A percentile compares a stretch with the other conserved stretches of the same genome.
phyloP scores from a whole-genome alignment of 116 monocot species.

The Dioscorea cayenensis region DNA sequence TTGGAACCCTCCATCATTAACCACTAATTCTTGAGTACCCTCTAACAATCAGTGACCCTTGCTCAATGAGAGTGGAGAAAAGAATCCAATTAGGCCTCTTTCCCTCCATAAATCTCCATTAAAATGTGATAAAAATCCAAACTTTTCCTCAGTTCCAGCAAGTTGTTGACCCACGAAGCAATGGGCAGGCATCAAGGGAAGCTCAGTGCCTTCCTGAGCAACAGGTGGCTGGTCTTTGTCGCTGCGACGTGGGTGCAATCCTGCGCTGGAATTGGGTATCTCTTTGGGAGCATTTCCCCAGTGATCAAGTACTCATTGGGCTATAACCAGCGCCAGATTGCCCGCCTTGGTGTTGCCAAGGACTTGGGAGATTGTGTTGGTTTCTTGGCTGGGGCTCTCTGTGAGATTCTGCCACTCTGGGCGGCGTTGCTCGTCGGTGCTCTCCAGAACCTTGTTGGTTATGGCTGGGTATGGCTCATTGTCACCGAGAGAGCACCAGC shows the following conservation, averaged over 20 bases:
- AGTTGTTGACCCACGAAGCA: not conserved
- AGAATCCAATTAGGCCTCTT: not conserved
- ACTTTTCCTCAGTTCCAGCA: not conserved
- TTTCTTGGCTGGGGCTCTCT: slow-evolving; percentile 62
- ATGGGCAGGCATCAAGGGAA: slow-evolving; percentile 15
- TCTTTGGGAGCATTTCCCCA: slow-evolving; percentile 77
- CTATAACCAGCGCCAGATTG: slow-evolving; percentile 73
- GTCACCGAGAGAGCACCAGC: slow-evolving; percentile 17
- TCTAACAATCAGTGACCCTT: too few species aligned
- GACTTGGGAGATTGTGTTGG: slow-evolving; percentile 75
- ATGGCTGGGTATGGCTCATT: slow-evolving; percentile 64
- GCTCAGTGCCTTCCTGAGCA: slow-evolving; percentile 30
- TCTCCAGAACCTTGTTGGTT: slow-evolving; percentile 58
- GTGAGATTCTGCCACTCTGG: slow-evolving; percentile 64
- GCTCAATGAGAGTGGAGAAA: too few species aligned
- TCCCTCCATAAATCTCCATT: not conserved
- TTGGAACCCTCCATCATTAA: not conserved
- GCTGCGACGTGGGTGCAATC: slow-evolving; percentile 78
- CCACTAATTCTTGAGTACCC: not conserved
- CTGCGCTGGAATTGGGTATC: slow-evolving; percentile 60
- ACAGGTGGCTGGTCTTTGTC: slow-evolving; percentile 79
- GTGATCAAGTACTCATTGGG: slow-evolving; percentile 51
- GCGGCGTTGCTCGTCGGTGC: slow-evolving; percentile 60
- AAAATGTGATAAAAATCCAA: not conserved
- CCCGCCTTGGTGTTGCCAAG: slow-evolving; percentile 67